Base-by-base conservation (phyloP, 148 eudicot species). In the Pouteria glomerata region DNA sequence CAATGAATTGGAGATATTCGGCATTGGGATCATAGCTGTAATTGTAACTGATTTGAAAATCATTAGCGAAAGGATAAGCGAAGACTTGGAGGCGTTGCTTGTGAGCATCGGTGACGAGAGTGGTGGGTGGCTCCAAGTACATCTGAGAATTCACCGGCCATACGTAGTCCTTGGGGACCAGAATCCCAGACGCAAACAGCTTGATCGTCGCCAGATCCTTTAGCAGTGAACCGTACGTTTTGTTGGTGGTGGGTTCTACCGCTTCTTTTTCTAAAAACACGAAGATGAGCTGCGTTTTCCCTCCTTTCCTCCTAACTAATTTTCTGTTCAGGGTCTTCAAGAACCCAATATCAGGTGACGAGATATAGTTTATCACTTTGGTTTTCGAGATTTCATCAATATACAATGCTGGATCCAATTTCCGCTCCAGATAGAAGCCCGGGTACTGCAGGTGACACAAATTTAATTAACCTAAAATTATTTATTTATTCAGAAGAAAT, bases 341-440 rank as follows among this genome's bases (percentile, higher is more conserved):
- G 84, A 95, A 95, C 33, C 78, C 83, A 18, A 91, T 84, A 77
- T 95, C 99, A 6, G 99, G 89, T 33, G 99, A 95, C 23, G 99
- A 92, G 31, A 95, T 82, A 81, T 84, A 88, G 74, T 62, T 74
- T 19, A 93, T 74, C 6, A 58, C 69, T 30, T 67, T 70, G 12
- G 58, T 63, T 57, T 56, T 39, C 48, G 77, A 24, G 3, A 57
- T 23, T 7, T 75, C 45, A 50, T 74, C 48, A 23, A 92, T 57
- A 75, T 77, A 88, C 1, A 50, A 19, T 33, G 77, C 83, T 57
- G 85, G 66, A 75, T 81, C 73, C 13, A 89, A 73, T n/a, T 77
- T 80, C 70, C 83, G 90, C 74, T 84, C 77, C 45, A 76, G 66
- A 33, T 85, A 93, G 82, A 95, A 92, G 56, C 37, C 45, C 70